phyloP scores from a whole-genome alignment of 148 eudicot species.

The Spergularia bocconei region DNA sequence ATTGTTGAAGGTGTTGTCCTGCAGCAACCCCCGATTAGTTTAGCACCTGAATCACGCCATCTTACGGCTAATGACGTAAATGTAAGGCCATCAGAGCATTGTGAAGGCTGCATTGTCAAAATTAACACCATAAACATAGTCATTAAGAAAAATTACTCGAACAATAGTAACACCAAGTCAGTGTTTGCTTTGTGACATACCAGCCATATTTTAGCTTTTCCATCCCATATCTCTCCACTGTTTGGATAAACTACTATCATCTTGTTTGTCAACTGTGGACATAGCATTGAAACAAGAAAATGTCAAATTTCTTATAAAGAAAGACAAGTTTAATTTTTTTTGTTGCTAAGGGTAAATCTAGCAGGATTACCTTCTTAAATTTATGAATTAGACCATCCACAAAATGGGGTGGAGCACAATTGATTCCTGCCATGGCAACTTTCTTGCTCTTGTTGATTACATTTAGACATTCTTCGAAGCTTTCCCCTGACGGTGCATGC shows the following conservation, averaged over 20 bases:
- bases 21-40: conserved; percentile 85
- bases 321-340: too few species aligned
- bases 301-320: not conserved
- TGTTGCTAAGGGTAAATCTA: not conserved
- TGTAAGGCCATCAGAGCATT: conserved; percentile 60
- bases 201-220: conserved; percentile 80
- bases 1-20: conserved; percentile 72
- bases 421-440: conserved; percentile 69
- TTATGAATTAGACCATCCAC: conserved; percentile 55
- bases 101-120: conserved; percentile 53
- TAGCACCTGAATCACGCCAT: conserved; percentile 84
- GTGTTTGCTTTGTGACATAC: conserved; percentile 36
- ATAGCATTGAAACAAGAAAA: not conserved
- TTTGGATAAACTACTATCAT: conserved; percentile 78
- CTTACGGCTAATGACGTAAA: conserved; percentile 47
- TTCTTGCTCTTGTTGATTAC: conserved; percentile 49
- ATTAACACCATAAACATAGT: not conserved
- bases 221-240: conserved; percentile 90
- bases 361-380: conserved; percentile 57
- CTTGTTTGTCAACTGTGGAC: conserved; percentile 55
- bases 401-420: conserved; percentile 85
- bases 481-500: conserved; percentile 77
- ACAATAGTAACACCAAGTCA: too few species aligned
- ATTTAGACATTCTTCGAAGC: conserved; percentile 61
- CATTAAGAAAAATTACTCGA: not conserved